These are phyloP conservation scores for Carpinus viminea DNA, from an alignment of 306 rosid species.

Conservation along the genomic window DNA sequence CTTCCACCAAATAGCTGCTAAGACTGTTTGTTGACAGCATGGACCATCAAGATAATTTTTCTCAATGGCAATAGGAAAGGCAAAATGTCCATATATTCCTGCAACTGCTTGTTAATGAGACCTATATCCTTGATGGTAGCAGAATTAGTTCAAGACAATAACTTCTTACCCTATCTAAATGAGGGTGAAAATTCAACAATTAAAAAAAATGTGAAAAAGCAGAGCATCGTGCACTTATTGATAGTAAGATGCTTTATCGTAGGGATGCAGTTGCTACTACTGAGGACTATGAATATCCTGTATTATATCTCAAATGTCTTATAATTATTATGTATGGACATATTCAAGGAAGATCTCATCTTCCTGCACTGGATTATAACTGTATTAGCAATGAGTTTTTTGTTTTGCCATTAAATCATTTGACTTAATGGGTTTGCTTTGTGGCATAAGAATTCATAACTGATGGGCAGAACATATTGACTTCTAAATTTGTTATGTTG, in stretches of 20 bases:
- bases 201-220: neutral
- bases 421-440: slow-evolving; percentile 14
- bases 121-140: neutral
- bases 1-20: neutral
- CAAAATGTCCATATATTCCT: neutral
- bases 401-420: slow-evolving; percentile 2
- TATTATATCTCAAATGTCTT: neutral
- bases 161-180: neutral
- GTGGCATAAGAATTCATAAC: slow-evolving; percentile 9
- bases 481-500: slow-evolving; percentile 27
- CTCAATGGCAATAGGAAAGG: neutral
- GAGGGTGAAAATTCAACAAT: neutral
- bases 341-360: slow-evolving; percentile 6
- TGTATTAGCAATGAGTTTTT: slow-evolving; percentile 6
- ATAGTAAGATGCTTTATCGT: neutral
- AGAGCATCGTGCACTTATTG: neutral
- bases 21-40: neutral
- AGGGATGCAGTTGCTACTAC: neutral
- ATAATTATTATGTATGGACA: neutral
- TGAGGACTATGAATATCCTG: neutral
- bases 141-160: neutral
- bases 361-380: slow-evolving; percentile 17
- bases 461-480: neutral
- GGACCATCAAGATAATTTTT: neutral
- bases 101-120: neutral